Evolutionary conservation across 305 asterid genomes (phyloP).

Genomic region (Fraxinus xanthoxyloides): DNA sequence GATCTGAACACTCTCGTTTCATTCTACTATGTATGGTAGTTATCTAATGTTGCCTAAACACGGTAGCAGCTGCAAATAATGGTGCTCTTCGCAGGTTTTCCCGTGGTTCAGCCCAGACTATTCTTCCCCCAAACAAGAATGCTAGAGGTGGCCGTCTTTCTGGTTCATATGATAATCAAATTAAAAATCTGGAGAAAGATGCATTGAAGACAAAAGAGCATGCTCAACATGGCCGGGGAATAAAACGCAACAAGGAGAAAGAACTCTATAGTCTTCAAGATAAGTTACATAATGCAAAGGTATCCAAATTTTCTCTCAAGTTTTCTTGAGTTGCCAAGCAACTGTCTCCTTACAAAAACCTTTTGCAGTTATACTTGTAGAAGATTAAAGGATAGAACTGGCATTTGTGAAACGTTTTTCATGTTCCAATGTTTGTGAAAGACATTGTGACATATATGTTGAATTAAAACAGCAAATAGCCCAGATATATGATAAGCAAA

Average conservation of each 20-base stretch:
- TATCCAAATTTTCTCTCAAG: constrained; percentile 20
- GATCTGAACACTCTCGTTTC: constrained; percentile 7
- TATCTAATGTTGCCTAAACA: constrained; percentile 22
- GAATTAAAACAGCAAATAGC: constrained; percentile 3
- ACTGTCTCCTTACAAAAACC: neutral
- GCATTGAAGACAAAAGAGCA: constrained; percentile 46
- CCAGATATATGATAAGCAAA: constrained; percentile 10
- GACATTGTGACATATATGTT: neutral
- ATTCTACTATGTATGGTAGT: constrained; percentile 12
- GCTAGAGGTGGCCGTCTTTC: constrained; percentile 72
- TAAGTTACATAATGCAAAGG: constrained; percentile 45
- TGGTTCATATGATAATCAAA: constrained; percentile 80
- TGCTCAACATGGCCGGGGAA: constrained; percentile 43
- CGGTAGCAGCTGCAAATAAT: constrained; percentile 26
- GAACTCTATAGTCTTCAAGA: constrained; percentile 45
- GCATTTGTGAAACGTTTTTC: neutral
- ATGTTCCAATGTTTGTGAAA: constrained; percentile 9
- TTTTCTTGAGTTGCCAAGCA: constrained; percentile 1
- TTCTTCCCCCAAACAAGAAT: constrained; percentile 75
- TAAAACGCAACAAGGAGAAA: constrained; percentile 60
- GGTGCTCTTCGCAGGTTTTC: constrained; percentile 60
- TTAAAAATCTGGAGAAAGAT: constrained; percentile 55
- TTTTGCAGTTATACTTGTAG: constrained; percentile 1
- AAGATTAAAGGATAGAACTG: constrained; percentile 8
- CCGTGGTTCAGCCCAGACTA: constrained; percentile 81